Conservation (phyloP, 2,329 filamentous ascomycete genomes). For the Eutypa lata region DNA sequence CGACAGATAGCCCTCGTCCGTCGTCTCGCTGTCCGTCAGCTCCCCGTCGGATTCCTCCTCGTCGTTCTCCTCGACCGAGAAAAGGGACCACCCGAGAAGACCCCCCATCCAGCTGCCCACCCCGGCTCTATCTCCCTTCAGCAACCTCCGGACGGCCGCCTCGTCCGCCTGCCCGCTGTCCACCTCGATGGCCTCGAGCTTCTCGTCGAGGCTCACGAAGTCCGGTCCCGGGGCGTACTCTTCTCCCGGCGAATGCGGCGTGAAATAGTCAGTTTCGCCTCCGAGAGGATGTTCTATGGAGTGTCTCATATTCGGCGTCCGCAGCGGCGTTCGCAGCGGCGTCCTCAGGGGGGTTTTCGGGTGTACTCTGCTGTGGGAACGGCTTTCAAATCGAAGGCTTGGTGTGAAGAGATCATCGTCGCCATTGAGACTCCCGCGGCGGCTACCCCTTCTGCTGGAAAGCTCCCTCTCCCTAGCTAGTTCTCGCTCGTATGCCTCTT, state of each 20-base stretch:
- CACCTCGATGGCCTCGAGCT: slow-evolving; percentile 51
- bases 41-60: slow-evolving; percentile 41
- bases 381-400: slow-evolving; percentile 47
- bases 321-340: background rate
- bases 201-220: slow-evolving; percentile 61
- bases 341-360: slow-evolving; percentile 28
- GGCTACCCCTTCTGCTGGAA: slow-evolving; percentile 45
- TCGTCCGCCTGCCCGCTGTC: slow-evolving; percentile 56
- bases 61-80: slow-evolving; percentile 59
- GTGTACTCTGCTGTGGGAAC: slow-evolving; percentile 42
- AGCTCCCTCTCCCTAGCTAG: slow-evolving; percentile 48
- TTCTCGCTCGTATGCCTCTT: slow-evolving; percentile 51
- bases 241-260: slow-evolving; percentile 17
- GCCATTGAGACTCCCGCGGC: slow-evolving; percentile 41
- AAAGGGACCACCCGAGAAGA: slow-evolving; percentile 58
- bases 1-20: slow-evolving; percentile 32
- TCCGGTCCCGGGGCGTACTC: slow-evolving; percentile 51
- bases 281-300: too few relatives aligned
- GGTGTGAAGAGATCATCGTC: slow-evolving; percentile 36
- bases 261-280: slow-evolving; percentile 42
- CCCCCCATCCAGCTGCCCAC: slow-evolving; percentile 58
- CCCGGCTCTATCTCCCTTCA: slow-evolving; percentile 50
- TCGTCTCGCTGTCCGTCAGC: slow-evolving; percentile 29
- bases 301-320: too few relatives aligned
- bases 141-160: slow-evolving; percentile 53